Percentiles rank a stretch among this genome's conserved stretches.
Conservation (phyloP, 345 rosid genomes). For the Ceriops zippeliana region DNA sequence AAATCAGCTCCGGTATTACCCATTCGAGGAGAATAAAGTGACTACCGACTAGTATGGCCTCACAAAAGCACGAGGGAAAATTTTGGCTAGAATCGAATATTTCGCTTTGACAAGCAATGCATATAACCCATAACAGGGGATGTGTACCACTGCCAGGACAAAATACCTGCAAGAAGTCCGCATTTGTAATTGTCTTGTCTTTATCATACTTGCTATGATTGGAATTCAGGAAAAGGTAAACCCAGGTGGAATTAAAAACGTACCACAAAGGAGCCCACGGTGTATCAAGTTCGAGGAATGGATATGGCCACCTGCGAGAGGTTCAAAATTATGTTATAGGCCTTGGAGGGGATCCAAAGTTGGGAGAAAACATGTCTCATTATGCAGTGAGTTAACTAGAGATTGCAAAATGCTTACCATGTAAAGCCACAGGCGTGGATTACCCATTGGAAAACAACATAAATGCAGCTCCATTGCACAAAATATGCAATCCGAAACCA, state of each 20-base stretch:
- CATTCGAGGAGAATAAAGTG: background rate
- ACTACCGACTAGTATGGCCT: slow-evolving; percentile 21
- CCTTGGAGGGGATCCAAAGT: background rate
- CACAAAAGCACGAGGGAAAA: slow-evolving; percentile 51
- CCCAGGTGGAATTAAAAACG: background rate
- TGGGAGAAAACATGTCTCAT: background rate
- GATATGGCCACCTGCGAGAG: slow-evolving; percentile 84
- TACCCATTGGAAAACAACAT: slow-evolving; percentile 78
- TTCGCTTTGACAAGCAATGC: slow-evolving; percentile 54
- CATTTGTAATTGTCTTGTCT: background rate
- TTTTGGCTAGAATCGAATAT: slow-evolving; percentile 30
- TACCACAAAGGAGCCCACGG: slow-evolving; percentile 86
- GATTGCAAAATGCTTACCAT: slow-evolving; percentile 41
- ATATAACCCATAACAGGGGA: slow-evolving; percentile 73
- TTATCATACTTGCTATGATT: too few species aligned
- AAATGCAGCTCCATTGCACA: slow-evolving; percentile 72
- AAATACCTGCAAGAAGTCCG: slow-evolving; percentile 51
- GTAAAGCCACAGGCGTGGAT: slow-evolving; percentile 79
- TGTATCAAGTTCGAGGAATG: slow-evolving; percentile 62
- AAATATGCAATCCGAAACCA: slow-evolving; percentile 87
- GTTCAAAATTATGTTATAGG: slow-evolving; percentile 3
- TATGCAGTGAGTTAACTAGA: too few species aligned
- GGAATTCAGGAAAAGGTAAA: background rate
- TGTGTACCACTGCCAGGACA: slow-evolving; percentile 46
- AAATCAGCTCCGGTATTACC: background rate